Conservation (phyloP, 2,329 filamentous ascomycete species). For the Hypoxylon sp. region DNA sequence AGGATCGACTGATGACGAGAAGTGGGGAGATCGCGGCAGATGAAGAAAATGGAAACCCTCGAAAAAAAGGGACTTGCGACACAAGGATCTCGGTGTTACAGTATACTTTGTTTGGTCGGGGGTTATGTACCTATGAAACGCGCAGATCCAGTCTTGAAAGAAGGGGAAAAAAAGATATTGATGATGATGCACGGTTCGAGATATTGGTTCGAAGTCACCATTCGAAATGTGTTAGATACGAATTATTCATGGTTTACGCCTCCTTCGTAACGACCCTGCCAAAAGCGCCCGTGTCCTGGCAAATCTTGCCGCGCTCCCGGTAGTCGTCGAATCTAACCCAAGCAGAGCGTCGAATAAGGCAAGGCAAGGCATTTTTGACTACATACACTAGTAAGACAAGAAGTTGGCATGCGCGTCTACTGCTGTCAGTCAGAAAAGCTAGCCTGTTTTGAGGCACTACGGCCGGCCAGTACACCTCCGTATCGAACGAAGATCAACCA, state of each 20-base stretch:
- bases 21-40: slow-evolving; percentile 49
- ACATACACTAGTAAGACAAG: slow-evolving; percentile 42
- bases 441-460: slow-evolving; percentile 56
- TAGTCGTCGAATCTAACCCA: slow-evolving; percentile 34
- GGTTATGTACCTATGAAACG: slow-evolving; percentile 44
- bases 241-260: slow-evolving; percentile 27
- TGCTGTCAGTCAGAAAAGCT: slow-evolving; percentile 46
- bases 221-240: slow-evolving; percentile 13
- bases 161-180: slow-evolving; percentile 6
- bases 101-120: slow-evolving; percentile 28
- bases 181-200: slow-evolving; percentile 34
- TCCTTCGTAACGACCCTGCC: slow-evolving; percentile 25
- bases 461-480: slow-evolving; percentile 57
- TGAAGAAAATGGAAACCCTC: slow-evolving; percentile 41
- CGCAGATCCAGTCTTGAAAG: slow-evolving; percentile 37
- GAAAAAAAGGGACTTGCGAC: slow-evolving; percentile 39
- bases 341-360: slow-evolving; percentile 28
- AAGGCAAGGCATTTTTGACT: slow-evolving; percentile 29
- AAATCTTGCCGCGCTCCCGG: slow-evolving; percentile 41
- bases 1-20: slow-evolving; percentile 39
- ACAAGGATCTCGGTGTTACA: slow-evolving; percentile 40
- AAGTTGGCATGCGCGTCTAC: slow-evolving; percentile 43
- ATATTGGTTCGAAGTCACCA: slow-evolving; percentile 24
- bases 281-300: slow-evolving; percentile 34
- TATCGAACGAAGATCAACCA: slow-evolving; percentile 56